phyloP scores from a whole-genome alignment of 129 eudicot genomes.

The Saposhnikovia divaricata region DNA sequence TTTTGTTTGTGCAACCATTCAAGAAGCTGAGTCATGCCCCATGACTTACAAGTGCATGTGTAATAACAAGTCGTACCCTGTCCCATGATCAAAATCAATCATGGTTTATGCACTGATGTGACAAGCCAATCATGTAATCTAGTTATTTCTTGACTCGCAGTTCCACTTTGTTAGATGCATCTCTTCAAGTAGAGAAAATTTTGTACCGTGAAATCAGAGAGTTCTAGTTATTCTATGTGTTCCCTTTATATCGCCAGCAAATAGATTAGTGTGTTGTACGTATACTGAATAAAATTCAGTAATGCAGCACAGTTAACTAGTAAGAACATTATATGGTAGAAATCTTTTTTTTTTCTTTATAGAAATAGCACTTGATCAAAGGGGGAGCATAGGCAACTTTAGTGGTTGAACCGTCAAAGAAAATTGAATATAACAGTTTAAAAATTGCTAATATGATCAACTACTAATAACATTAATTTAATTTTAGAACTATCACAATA shows the following conservation, averaged over 20 bases:
- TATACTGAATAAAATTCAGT: not conserved
- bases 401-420: too few relatives aligned
- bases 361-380: too few relatives aligned
- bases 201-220: not conserved
- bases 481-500: too few relatives aligned
- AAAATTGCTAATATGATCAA: too few relatives aligned
- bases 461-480: too few relatives aligned
- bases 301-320: too few relatives aligned
- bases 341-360: too few relatives aligned
- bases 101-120: not conserved
- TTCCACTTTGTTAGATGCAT: not conserved
- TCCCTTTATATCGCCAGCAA: not conserved
- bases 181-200: slow-evolving; percentile 3
- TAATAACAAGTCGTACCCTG: slow-evolving; percentile 86
- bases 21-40: slow-evolving; percentile 96
- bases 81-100: slow-evolving; percentile 38
- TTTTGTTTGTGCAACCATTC: slow-evolving; percentile 88
- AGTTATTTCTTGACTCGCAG: not conserved
- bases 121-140: not conserved
- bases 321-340: too few relatives aligned
- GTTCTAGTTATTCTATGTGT: not conserved
- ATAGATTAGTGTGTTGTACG: not conserved
- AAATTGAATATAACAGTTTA: too few relatives aligned
- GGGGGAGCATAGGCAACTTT: too few relatives aligned
- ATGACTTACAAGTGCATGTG: slow-evolving; percentile 98